Percentiles rank a stretch among this genome's conserved stretches.
These are phyloP conservation scores for Leccinellum rugosiceps DNA, from an alignment of 768 basidiomycete species.

Conservation along the genomic window DNA sequence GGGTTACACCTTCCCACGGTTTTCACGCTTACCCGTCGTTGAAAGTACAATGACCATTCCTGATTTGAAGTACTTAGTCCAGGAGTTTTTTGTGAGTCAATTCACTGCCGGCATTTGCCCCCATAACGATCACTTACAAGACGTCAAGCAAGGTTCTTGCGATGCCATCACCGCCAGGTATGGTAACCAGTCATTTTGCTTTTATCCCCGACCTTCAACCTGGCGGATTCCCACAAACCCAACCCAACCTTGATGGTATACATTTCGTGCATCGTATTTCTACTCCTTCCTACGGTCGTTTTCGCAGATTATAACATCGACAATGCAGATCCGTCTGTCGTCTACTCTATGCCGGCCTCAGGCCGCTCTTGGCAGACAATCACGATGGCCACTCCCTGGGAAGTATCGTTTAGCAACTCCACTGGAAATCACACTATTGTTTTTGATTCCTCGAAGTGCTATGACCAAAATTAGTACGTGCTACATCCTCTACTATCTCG, in stretches of 20 bases:
- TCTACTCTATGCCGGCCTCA: constrained; percentile 19
- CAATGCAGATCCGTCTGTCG: constrained; percentile 21
- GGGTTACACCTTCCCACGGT: too few species aligned
- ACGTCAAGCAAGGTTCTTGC: too few species aligned
- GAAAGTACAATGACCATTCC: too few species aligned
- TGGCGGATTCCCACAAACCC: background rate
- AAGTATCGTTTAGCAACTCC: constrained; percentile 11
- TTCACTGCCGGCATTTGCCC: too few species aligned
- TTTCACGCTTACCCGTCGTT: too few species aligned
- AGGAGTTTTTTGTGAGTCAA: too few species aligned
- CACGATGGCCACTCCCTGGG: too few species aligned
- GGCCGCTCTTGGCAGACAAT: constrained; percentile 8
- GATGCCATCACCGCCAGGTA: too few species aligned
- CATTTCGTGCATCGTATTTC: background rate
- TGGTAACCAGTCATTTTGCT: background rate
- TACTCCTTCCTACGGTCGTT: constrained; percentile 15
- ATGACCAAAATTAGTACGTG: constrained; percentile 27
- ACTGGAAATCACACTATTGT: constrained; percentile 17
- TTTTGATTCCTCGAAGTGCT: constrained; percentile 20
- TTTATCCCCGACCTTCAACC: background rate
- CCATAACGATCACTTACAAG: too few species aligned
- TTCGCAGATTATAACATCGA: constrained; percentile 24
- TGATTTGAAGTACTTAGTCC: too few species aligned
- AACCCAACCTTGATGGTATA: background rate
- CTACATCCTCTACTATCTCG: background rate